phyloP scores from a whole-genome alignment of 2,329 filamentous ascomycete genomes.

The Orbilia javanica region DNA sequence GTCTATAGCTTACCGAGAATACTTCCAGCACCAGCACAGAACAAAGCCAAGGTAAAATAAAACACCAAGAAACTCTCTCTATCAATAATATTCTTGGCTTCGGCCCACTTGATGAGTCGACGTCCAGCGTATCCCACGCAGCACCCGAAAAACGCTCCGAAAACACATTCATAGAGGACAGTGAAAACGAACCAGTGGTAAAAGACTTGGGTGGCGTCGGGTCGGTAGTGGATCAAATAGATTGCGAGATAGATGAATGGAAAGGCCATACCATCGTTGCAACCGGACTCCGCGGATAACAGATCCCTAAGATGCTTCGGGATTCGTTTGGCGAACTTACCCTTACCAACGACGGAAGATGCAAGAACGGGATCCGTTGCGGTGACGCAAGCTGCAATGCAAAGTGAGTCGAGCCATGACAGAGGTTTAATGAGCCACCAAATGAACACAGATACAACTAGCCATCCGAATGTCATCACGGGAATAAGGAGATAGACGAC shows the following conservation, averaged over 20 bases:
- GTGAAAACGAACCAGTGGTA: constrained; percentile 91
- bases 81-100: constrained; percentile 87
- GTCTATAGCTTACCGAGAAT: constrained; percentile 71
- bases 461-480: constrained; percentile 97
- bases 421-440: constrained; percentile 88
- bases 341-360: constrained; percentile 97
- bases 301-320: constrained; percentile 97
- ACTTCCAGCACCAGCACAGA: constrained; percentile 93
- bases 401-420: constrained; percentile 89
- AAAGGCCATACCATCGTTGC: constrained; percentile 99
- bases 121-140: constrained; percentile 87
- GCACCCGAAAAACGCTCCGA: constrained; percentile 90
- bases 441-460: constrained; percentile 90
- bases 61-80: constrained; percentile 98
- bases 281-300: constrained; percentile 94
- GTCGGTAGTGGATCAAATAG: constrained; percentile 86
- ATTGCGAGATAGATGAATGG: constrained; percentile 94
- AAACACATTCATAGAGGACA: constrained; percentile 94
- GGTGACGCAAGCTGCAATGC: constrained; percentile 91
- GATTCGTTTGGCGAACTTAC: constrained; percentile 97
- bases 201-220: constrained; percentile 76
- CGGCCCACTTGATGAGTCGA: constrained; percentile 88
- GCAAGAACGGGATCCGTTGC: constrained; percentile 97
- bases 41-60: constrained; percentile 96
- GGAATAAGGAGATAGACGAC: constrained; percentile 88